phyloP scores from a whole-genome alignment of 2,329 filamentous ascomycete species.

The Colletotrichum nymphaeae region DNA sequence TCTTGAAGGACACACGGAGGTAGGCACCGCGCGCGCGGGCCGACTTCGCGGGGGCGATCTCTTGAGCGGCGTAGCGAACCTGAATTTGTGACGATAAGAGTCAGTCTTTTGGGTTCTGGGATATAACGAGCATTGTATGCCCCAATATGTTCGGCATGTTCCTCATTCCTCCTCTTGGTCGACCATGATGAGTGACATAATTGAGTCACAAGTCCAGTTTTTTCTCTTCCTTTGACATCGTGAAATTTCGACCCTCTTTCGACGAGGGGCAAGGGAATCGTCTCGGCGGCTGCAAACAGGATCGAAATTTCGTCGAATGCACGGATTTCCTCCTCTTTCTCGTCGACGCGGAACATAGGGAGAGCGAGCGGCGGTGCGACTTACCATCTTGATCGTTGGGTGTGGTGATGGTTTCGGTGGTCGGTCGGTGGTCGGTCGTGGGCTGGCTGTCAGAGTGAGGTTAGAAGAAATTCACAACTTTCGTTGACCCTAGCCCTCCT shows the following conservation, averaged over 20 bases:
- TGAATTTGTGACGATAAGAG: constrained; percentile 49
- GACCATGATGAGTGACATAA: constrained; percentile 27
- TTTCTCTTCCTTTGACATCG: constrained; percentile 5
- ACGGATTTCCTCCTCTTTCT: not conserved
- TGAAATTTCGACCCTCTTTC: constrained; percentile 7
- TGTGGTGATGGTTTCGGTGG: constrained; percentile 64
- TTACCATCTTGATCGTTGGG: constrained; percentile 69
- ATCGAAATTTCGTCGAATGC: not conserved
- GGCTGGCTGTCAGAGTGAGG: constrained; percentile 44
- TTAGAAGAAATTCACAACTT: constrained; percentile 59
- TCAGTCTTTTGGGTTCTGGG: constrained; percentile 31
- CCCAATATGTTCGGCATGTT: not conserved
- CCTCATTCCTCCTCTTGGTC: constrained; percentile 36
- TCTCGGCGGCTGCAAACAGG: not conserved
- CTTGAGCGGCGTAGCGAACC: constrained; percentile 96
- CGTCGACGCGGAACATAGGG: constrained; percentile 22
- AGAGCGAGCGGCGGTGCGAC: constrained; percentile 44
- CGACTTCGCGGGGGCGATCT: constrained; percentile 90
- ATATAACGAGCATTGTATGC: not conserved
- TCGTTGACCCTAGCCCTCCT: constrained; percentile 49
- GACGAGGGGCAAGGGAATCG: constrained; percentile 1
- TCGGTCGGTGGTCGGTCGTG: constrained; percentile 50
- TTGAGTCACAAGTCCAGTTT: not conserved
- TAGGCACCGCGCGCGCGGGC: constrained; percentile 98
- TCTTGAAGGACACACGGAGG: constrained; percentile 99